Conservation (phyloP, 257 asterid species). For the Jaltomata sinuosa region DNA sequence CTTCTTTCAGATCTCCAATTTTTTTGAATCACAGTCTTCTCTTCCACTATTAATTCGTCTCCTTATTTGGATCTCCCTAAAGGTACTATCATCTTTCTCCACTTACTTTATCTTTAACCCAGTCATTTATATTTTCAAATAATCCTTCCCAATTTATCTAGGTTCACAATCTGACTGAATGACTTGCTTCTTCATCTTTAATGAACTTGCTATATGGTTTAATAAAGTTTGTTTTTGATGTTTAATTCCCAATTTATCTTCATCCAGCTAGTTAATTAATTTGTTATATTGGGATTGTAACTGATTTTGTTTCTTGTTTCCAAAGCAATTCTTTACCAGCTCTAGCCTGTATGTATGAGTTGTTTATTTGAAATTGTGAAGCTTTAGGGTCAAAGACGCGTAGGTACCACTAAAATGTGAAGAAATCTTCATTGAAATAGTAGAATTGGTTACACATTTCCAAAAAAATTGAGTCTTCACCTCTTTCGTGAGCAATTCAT, state of each 20-base stretch:
- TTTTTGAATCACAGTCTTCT: not conserved
- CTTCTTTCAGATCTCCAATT: not conserved
- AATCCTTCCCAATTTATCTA: not conserved
- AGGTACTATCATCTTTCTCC: not conserved
- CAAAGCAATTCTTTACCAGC: not conserved
- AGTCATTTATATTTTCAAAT: not conserved
- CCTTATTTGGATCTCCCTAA: not conserved
- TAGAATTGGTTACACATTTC: not conserved
- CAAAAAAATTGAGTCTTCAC: not conserved
- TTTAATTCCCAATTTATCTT: too few species aligned
- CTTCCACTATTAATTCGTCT: too few species aligned
- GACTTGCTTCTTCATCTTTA: too few species aligned
- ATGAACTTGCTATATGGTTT: too few species aligned
- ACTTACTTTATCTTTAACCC: not conserved
- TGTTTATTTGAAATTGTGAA: not conserved
- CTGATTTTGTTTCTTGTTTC: not conserved
- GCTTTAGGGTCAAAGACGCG: not conserved
- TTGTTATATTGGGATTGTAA: not conserved
- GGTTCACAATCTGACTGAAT: not conserved
- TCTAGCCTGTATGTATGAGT: not conserved
- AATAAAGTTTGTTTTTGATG: not conserved
- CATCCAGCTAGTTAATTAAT: too few species aligned
- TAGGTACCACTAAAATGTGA: not conserved
- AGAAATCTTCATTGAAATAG: not conserved
- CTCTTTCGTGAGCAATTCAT: not conserved